Percentiles rank a stretch among this genome's conserved stretches.
Evolutionary conservation across 345 rosid species (phyloP).

Genomic region (Eutrema yunnanense): DNA sequence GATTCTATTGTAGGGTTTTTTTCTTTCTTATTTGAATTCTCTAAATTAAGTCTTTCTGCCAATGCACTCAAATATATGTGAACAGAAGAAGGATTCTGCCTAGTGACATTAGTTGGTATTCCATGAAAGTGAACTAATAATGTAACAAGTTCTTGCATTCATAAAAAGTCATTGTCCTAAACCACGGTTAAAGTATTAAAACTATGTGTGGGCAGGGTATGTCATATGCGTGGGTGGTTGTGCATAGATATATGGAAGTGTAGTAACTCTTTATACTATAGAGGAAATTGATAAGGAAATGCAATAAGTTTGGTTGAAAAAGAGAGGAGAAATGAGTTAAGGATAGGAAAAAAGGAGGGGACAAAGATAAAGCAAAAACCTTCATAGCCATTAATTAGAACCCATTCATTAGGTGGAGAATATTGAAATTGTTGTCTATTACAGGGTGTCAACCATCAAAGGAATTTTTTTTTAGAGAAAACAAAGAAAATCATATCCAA

Average conservation of each 20-base stretch:
- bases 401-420: slow-evolving; percentile 32
- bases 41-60: not conserved
- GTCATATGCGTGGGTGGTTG: slow-evolving; percentile 8
- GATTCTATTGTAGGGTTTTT: not conserved
- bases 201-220: not conserved
- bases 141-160: not conserved
- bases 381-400: slow-evolving; percentile 24
- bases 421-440: slow-evolving; percentile 18
- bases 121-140: not conserved
- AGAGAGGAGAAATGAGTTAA: slow-evolving; percentile 8
- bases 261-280: slow-evolving; percentile 22
- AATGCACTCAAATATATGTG: not conserved
- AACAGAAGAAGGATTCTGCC: not conserved
- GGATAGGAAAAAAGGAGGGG: slow-evolving; percentile 16
- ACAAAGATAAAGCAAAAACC: slow-evolving; percentile 26
- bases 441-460: slow-evolving; percentile 32
- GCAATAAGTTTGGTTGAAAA: slow-evolving; percentile 30
- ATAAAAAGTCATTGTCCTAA: not conserved
- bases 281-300: slow-evolving; percentile 26
- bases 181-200: not conserved
- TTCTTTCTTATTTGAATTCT: not conserved
- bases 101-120: not conserved
- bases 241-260: slow-evolving; percentile 18
- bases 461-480: not conserved
- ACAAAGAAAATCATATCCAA: not conserved